Evolutionary conservation across 345 rosid genomes (phyloP).

Genomic region (Eucalyptus regnans): DNA sequence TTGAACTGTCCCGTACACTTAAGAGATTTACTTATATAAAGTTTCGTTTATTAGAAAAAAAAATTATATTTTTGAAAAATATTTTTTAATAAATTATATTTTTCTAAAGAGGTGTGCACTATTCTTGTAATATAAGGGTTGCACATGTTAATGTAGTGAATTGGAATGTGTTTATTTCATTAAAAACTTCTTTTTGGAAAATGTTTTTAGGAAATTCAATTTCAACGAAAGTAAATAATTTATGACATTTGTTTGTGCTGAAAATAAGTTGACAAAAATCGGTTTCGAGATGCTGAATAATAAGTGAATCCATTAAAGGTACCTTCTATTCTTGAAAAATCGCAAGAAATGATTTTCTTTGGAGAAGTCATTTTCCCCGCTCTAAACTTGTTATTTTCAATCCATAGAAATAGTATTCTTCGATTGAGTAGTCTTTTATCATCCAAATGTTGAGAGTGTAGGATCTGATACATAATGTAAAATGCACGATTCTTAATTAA

Average conservation of each 20-base stretch:
- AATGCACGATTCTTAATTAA: neutral
- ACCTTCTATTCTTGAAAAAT: neutral
- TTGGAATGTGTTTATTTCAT: neutral
- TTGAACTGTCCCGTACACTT: neutral
- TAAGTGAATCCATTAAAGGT: neutral
- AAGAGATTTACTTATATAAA: neutral
- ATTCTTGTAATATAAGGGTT: neutral
- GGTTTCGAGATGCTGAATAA: neutral
- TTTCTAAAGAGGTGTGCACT: neutral
- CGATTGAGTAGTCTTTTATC: neutral
- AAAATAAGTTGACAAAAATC: neutral
- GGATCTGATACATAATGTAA: neutral
- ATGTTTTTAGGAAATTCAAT: neutral
- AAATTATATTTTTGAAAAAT: neutral
- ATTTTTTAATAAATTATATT: neutral
- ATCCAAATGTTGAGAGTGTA: neutral
- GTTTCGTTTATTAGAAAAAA: neutral
- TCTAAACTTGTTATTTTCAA: neutral
- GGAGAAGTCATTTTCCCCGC: neutral
- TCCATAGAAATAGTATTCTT: fast-evolving
- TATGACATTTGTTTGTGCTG: neutral
- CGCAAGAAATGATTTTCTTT: neutral
- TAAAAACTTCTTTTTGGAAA: neutral
- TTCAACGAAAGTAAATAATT: neutral
- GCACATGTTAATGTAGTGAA: neutral